A percentile compares a stretch with the other conserved stretches of the same genome.
Evolutionary conservation across 2,329 filamentous ascomycete species (phyloP).

Genomic region (Aaosphaeria arxii): DNA sequence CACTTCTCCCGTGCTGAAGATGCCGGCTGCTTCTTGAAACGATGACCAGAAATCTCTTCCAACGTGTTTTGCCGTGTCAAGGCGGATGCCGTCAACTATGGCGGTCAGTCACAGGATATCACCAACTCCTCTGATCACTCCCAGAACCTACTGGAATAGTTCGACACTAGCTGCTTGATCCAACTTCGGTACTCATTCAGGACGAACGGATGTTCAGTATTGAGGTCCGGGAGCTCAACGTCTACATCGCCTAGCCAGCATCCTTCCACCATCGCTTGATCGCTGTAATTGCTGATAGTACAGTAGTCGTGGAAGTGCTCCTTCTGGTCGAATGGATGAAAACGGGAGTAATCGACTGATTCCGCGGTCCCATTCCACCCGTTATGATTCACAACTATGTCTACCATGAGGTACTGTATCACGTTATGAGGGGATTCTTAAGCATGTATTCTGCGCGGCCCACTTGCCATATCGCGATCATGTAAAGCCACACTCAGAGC

Average conservation of each 20-base stretch:
- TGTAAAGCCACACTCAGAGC: conserved; percentile 56
- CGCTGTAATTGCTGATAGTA: conserved; percentile 51
- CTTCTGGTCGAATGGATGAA: conserved; percentile 54
- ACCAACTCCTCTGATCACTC: background rate
- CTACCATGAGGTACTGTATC: conserved; percentile 54
- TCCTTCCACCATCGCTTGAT: conserved; percentile 45
- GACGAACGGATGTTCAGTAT: conserved; percentile 38
- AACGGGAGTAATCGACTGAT: conserved; percentile 53
- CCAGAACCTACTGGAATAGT: conserved; percentile 34
- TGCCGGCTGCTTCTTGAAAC: conserved; percentile 31
- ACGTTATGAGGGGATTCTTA: conserved; percentile 10
- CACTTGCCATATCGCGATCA: conserved; percentile 46
- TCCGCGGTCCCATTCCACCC: conserved; percentile 48
- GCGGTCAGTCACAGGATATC: too few relatives aligned
- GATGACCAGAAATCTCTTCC: conserved; percentile 33
- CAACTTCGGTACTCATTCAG: conserved; percentile 9
- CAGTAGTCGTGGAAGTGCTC: conserved; percentile 63
- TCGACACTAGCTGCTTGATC: conserved; percentile 13
- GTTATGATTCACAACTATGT: conserved; percentile 58
- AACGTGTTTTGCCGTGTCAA: conserved; percentile 40
- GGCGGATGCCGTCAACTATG: conserved; percentile 37
- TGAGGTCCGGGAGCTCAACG: conserved; percentile 42
- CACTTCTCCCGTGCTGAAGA: conserved; percentile 40
- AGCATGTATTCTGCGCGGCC: conserved; percentile 19
- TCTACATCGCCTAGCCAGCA: conserved; percentile 52